Percentiles rank a stretch among this genome's conserved stretches.
Conservation (phyloP, 257 asterid species). For the Solanum lignicaule region DNA sequence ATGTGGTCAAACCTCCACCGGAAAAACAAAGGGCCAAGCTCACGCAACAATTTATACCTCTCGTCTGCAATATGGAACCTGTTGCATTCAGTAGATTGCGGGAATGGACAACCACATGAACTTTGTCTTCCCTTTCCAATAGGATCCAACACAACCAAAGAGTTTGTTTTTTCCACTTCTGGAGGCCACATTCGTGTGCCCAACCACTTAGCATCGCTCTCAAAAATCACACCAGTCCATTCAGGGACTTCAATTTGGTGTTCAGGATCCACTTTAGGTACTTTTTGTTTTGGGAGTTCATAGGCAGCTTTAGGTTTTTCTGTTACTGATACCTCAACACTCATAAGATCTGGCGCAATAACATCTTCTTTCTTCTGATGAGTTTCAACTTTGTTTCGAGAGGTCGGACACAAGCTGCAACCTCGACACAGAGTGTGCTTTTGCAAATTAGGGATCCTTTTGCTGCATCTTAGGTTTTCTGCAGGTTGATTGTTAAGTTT, state of each 20-base stretch:
- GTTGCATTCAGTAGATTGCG: conserved; percentile 46
- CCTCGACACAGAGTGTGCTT: conserved; percentile 27
- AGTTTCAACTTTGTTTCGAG: conserved; percentile 8
- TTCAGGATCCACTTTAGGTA: conserved; percentile 34
- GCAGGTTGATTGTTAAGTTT: conserved; percentile 13
- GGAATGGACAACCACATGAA: conserved; percentile 36
- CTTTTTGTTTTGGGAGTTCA: conserved; percentile 13
- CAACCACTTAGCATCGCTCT: conserved; percentile 74
- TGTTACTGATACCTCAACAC: conserved; percentile 6
- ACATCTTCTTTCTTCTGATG: conserved; percentile 12
- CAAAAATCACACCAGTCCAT: conserved; percentile 40
- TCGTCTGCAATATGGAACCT: conserved; percentile 71
- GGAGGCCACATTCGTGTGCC: conserved; percentile 55
- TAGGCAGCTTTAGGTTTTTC: conserved; percentile 1
- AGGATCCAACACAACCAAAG: conserved; percentile 10
- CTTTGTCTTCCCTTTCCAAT: conserved; percentile 36
- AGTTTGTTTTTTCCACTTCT: conserved; percentile 13
- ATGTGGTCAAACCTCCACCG: conserved; percentile 52
- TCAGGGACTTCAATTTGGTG: conserved; percentile 61
- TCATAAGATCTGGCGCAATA: conserved; percentile 3
- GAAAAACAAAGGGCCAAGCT: conserved; percentile 36
- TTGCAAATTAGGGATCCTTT: conserved; percentile 22
- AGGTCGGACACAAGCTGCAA: conserved; percentile 25
- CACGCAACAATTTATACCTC: conserved; percentile 41
- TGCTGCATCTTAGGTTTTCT: conserved; percentile 43